Evolutionary conservation across 345 rosid genomes (phyloP), one percentile per base, ranked within the genome.

Genomic region (Draba incana): DNA sequence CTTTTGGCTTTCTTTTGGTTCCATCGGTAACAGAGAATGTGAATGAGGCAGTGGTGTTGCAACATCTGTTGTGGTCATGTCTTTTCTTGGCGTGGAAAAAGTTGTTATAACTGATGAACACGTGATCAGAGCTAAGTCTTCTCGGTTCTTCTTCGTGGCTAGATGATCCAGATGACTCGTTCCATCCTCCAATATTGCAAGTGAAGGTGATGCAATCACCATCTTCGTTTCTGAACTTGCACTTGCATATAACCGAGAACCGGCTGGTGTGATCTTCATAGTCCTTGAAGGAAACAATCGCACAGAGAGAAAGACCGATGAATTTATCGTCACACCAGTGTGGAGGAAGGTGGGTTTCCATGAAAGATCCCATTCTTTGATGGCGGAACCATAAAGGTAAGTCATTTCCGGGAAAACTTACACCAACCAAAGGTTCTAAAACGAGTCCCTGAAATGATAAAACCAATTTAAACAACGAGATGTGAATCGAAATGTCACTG

Each of bases 311-410:
- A 27, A 68, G 51, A 4, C 78, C 69, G 3, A 68, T 53, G 52
- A 74, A 54, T 31, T 61, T 54, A 20, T 55, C 43, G 0, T 75
- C 58, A 0, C 78, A 68, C 74, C 78, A 75, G 64, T 75, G 78
- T 1, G 74, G 52, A 60, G 59, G 78, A 0, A 75, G 39, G 50
- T 53, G 20, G 38, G 64, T 75, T 61, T 75, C 73, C 69, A 75
- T 54, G 20, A 27, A 67, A 13, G 68, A 53, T 13, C 78, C 78
- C 2, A 58, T 74, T 53, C 68, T 74, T 43, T 74, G 78, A 53
- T 74, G 78, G 8, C 62, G 68, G 50, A 74, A 74, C 78, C 78
- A 74, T 60, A 53, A 37, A 11, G 73, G 73, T 45, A 74, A 59
- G 4, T 74, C 78, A 4, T 44, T 59, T 37, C 73, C 78, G 25